A percentile compares a stretch with the other conserved stretches of the same genome.
Conservation (phyloP, 108 stramenopile species). For the Nitzschia sp. region DNA sequence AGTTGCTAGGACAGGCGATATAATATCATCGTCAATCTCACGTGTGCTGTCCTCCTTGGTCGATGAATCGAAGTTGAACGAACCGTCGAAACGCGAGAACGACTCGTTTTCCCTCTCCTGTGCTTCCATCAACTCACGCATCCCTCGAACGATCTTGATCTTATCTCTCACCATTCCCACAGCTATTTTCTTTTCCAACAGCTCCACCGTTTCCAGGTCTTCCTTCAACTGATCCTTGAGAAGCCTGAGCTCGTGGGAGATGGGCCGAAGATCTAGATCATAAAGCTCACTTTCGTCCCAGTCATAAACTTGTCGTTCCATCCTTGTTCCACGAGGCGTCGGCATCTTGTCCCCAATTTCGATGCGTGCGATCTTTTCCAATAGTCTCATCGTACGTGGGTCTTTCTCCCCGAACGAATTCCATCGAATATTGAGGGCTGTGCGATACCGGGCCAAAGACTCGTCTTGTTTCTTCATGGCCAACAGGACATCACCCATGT, state of each 20-base stretch:
- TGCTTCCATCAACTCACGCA: slow-evolving; percentile 29
- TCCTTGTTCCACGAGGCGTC: background rate
- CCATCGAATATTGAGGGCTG: slow-evolving; percentile 48
- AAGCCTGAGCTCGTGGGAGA: slow-evolving; percentile 27
- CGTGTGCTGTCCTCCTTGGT: slow-evolving; percentile 6
- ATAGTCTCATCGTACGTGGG: slow-evolving; percentile 47
- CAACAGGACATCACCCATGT: slow-evolving; percentile 66
- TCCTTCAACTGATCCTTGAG: slow-evolving; percentile 44
- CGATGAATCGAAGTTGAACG: slow-evolving; percentile 8
- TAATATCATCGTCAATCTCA: background rate
- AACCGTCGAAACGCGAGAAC: background rate
- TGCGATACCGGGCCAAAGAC: slow-evolving; percentile 31
- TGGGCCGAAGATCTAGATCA: slow-evolving; percentile 27
- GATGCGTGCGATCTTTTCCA: slow-evolving; percentile 59
- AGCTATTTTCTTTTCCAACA: slow-evolving; percentile 38
- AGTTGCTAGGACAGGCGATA: background rate
- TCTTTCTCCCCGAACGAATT: slow-evolving; percentile 35
- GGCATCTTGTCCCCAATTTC: slow-evolving; percentile 48
- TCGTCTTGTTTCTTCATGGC: slow-evolving; percentile 35
- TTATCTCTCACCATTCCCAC: slow-evolving; percentile 51
- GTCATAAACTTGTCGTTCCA: background rate
- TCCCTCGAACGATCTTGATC: slow-evolving; percentile 38
- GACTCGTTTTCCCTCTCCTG: background rate
- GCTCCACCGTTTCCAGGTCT: slow-evolving; percentile 47
- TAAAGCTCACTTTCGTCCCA: slow-evolving; percentile 30